Evolutionary conservation across 2,329 filamentous ascomycete species (phyloP), one percentile per base, ranked within the genome.

Genomic region (Calcarisporium arbuscula): DNA sequence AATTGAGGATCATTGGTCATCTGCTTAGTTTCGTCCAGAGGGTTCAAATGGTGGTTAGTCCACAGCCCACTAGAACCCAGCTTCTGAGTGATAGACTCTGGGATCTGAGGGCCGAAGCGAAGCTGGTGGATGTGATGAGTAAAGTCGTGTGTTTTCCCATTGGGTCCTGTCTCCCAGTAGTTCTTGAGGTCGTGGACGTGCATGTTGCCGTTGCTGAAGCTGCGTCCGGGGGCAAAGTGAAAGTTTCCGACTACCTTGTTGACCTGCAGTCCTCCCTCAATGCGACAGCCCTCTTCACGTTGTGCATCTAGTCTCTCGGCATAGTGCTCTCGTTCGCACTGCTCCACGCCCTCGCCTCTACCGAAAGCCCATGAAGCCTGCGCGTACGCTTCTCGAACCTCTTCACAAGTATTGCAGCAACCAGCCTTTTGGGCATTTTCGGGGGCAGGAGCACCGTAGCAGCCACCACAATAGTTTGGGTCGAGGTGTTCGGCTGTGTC

Each of bases 211-310:
- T 85, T 94, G 61, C 84, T 94, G 74, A 96, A 96, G 59, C 83
- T 90, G 62, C 90, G 86, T 50, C 92, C 92, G 2, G 92, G 92
- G 1, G 94, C 92, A 50, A 98, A 83, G 62, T 98, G 92, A 74
- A 98, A 98, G 68, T 98, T 98, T 37, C 92, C 92, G 35, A 98
- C 76, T 18, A 98, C 92, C 67, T 98, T 98, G 73, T 98, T 98
- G 47, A 98, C 94, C 30, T 86, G 85, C 49, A 98, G 76, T 25
- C 79, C 78, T 40, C 92, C 92, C 60, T 95, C 88, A 45, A 98
- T 84, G 32, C 92, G 85, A 64, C 92, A 98, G 39, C 92, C 92
- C 65, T 98, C 94, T 33, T 80, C 76, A 37, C 89, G 78, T 65
- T 96, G 90, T 43, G 78, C 80, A 54, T 94, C 86, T 40, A 98